Evolutionary conservation across 768 basidiomycete genomes (phyloP).

Genomic region (Boletus coccyginus): DNA sequence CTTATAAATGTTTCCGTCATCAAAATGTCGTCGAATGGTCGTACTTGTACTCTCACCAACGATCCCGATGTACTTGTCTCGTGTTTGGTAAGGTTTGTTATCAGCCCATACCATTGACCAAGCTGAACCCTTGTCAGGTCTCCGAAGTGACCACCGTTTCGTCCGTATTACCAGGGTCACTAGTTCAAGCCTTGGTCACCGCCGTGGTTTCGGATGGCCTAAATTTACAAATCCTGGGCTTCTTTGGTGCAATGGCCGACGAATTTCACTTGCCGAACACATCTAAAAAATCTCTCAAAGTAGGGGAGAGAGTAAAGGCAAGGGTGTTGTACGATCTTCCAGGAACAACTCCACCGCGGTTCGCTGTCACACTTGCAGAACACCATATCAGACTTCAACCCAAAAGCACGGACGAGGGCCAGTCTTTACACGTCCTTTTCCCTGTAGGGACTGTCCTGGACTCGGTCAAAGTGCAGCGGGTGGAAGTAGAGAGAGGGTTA

Average conservation of each 20-base stretch:
- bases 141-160: constrained; percentile 75
- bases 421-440: constrained; percentile 52
- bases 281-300: constrained; percentile 48
- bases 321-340: constrained; percentile 81
- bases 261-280: constrained; percentile 62
- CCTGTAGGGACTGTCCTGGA: constrained; percentile 75
- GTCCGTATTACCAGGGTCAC: constrained; percentile 82
- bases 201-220: constrained; percentile 70
- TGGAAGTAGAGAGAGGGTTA: constrained; percentile 83
- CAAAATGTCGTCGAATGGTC: constrained; percentile 70
- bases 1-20: constrained; percentile 65
- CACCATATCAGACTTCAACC: constrained; percentile 62
- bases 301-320: constrained; percentile 77
- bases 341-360: constrained; percentile 67
- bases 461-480: constrained; percentile 64
- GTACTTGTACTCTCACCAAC: constrained; percentile 69
- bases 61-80: constrained; percentile 48
- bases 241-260: constrained; percentile 89
- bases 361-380: constrained; percentile 73
- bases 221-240: constrained; percentile 86
- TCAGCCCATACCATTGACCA: neutral
- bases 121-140: constrained; percentile 40
- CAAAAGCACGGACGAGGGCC: constrained; percentile 32
- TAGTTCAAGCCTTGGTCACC: constrained; percentile 83
- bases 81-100: constrained; percentile 48